Evolutionary conservation across 371 early-diverging fungal species (phyloP), one percentile per base, ranked within the genome.

Genomic region (Zychaea mexicana): DNA sequence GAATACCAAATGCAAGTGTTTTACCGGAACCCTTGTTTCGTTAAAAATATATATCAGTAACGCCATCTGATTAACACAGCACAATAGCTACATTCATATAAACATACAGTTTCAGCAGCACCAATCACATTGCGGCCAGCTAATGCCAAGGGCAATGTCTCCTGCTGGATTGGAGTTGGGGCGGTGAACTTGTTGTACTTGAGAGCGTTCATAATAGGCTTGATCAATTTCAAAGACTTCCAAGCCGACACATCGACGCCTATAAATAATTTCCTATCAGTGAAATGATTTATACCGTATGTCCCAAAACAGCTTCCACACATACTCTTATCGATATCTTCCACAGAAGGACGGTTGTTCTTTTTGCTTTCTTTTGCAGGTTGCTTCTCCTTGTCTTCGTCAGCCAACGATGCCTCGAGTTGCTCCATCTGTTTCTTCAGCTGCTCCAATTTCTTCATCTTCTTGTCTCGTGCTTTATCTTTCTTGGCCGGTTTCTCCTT

Each of bases 101-200:
- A 39, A 65, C 72, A 54, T 75, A 84, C 92, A 2, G 99, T 99
- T 67, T 97, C 95, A 1, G 99, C 99, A 22, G 96, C 95, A 57
- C 99, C 99, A 42, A 99, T 89, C 60, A 99, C 87, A 72, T 99
- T 96, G 36, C 93, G 86, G 36, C 93, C 90, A 3, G 71, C 56
- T 27, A 88, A 68, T 26, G 96, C 86, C 30, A 88, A 67, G 13
- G 93, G 89, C 39, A 98, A 82, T 9, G 94, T 84, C 63, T 94
- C 82, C 12, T 86, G 79, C 83, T 99, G 99, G 66, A 99, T 99
- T 24, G 92, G 91, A 1, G 99, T 98, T 3, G 99, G 99, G 21
- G 76, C 66, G 1, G 71, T 62, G 66, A 96, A 98, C 19, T 87
- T 81, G 21, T 87, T 85, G 19, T 88, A 84, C 57, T 83, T 78